These are phyloP conservation scores for Colletotrichum sp. DNA, from an alignment of 2,329 filamentous ascomycete genomes.

Conservation along the genomic window DNA sequence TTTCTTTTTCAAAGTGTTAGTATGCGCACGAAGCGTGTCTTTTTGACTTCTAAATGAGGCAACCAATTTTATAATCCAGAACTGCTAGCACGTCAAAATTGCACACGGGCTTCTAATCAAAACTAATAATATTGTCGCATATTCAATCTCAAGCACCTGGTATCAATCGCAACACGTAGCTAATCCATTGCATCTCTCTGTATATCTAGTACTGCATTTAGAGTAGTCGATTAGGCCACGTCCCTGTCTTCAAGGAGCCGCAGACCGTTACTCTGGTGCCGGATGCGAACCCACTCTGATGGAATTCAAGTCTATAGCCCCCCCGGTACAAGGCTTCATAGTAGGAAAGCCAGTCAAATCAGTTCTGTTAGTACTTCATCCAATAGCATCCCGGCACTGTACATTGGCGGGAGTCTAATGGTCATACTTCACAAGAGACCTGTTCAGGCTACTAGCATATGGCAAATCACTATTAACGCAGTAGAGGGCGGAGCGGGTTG, in stretches of 20 bases:
- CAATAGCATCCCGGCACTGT: background rate
- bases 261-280: background rate
- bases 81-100: background rate
- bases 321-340: accelerated
- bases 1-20: too few species aligned
- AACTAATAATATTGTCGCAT: background rate
- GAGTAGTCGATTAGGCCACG: background rate
- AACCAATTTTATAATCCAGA: accelerated
- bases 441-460: background rate
- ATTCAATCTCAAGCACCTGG: background rate
- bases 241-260: background rate
- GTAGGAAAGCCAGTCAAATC: background rate
- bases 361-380: background rate
- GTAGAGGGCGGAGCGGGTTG: background rate
- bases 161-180: background rate
- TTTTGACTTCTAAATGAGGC: background rate
- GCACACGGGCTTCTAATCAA: background rate
- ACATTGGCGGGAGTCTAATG: background rate
- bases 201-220: accelerated
- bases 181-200: background rate
- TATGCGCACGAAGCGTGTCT: background rate
- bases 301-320: background rate
- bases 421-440: too few species aligned
- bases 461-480: background rate
- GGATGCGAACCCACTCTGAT: background rate